Evolutionary conservation across 2,329 filamentous ascomycete genomes (phyloP).

Genomic region (Penicillium occitanis): DNA sequence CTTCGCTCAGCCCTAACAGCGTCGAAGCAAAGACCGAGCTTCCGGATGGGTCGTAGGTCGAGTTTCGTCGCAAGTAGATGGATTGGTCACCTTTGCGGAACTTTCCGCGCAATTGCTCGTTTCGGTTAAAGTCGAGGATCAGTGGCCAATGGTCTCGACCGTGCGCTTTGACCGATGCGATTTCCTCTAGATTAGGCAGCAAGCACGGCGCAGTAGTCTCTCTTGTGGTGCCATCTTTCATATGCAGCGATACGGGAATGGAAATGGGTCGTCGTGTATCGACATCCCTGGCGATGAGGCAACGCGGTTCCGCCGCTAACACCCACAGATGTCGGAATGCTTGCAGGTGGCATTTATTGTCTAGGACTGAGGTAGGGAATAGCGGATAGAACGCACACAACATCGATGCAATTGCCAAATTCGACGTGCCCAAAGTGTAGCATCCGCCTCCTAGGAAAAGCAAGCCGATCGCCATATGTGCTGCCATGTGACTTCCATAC

Average conservation of each 20-base stretch:
- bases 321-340: constrained; percentile 98
- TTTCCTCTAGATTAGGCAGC: constrained; percentile 47
- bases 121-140: constrained; percentile 68
- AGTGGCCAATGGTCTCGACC: constrained; percentile 75
- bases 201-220: constrained; percentile 56
- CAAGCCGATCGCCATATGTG: constrained; percentile 86
- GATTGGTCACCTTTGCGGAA: constrained; percentile 68
- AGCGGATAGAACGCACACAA: constrained; percentile 92
- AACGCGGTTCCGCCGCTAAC: constrained; percentile 83
- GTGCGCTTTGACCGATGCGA: constrained; percentile 40
- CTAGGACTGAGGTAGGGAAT: constrained; percentile 83
- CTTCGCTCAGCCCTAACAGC: constrained; percentile 69
- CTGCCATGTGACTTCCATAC: constrained; percentile 90
- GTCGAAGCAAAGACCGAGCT: constrained; percentile 70
- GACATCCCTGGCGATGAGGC: constrained; percentile 82
- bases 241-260: constrained; percentile 66
- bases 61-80: constrained; percentile 70
- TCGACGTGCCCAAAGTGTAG: constrained; percentile 83
- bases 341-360: constrained; percentile 92
- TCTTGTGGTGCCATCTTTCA: constrained; percentile 46
- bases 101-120: constrained; percentile 60
- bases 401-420: constrained; percentile 80
- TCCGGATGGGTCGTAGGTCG: constrained; percentile 61
- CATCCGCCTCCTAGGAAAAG: constrained; percentile 92
- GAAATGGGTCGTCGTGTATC: constrained; percentile 77